phyloP scores from a whole-genome alignment of 306 rosid genomes.

The Rosa multiflora region DNA sequence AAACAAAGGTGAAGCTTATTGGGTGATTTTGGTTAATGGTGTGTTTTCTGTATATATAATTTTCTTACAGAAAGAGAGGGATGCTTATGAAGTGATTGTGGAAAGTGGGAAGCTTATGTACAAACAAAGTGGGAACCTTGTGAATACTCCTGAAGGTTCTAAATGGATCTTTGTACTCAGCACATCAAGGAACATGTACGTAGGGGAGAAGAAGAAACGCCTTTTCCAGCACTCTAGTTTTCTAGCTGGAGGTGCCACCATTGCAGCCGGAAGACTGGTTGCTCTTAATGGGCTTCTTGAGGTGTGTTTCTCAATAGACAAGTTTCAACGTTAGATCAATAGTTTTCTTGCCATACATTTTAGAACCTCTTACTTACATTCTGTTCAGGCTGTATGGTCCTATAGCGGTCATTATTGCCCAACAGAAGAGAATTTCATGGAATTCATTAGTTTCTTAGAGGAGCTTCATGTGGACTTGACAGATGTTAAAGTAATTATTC shows the following conservation, averaged over 20 bases:
- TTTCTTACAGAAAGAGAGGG: constrained; percentile 63
- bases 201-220: constrained; percentile 74
- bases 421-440: constrained; percentile 61
- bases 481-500: constrained; percentile 61
- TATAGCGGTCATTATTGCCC: constrained; percentile 89
- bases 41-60: not conserved
- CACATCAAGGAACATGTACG: constrained; percentile 58
- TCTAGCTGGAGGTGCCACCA: constrained; percentile 81
- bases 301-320: constrained; percentile 28
- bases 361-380: not conserved
- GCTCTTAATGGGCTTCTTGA: constrained; percentile 58
- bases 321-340: not conserved
- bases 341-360: not conserved
- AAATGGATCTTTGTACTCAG: constrained; percentile 95
- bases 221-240: constrained; percentile 86
- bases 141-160: constrained; percentile 53
- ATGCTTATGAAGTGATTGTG: constrained; percentile 57
- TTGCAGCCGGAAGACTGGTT: constrained; percentile 76
- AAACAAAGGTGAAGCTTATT: not conserved
- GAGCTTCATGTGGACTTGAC: constrained; percentile 64
- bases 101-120: constrained; percentile 57
- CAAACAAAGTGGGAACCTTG: constrained; percentile 41
- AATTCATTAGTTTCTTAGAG: constrained; percentile 62
- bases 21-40: not conserved
- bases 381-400: constrained; percentile 78